Evolutionary conservation across 176 grass and related monocot species (phyloP).

Genomic region (Aegilops umbellulata): DNA sequence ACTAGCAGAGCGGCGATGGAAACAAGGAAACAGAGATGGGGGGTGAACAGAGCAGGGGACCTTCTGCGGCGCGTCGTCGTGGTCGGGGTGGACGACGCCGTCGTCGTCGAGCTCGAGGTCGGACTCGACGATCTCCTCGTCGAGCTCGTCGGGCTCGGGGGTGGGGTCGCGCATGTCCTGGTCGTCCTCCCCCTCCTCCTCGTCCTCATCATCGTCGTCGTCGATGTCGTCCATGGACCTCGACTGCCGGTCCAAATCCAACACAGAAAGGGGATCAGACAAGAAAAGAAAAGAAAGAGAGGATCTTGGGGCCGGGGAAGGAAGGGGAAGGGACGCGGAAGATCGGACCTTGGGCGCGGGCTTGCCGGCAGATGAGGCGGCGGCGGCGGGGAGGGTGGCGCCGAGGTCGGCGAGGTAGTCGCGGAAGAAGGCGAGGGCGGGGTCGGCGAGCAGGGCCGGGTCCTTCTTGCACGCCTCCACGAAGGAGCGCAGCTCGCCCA

Average conservation of each 20-base stretch:
- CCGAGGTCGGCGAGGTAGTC: constrained; percentile 78
- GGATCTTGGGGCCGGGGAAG: background rate
- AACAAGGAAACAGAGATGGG: background rate
- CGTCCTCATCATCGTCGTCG: constrained; percentile 25
- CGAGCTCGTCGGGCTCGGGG: constrained; percentile 80
- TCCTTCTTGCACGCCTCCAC: constrained; percentile 78
- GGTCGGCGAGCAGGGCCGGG: constrained; percentile 67
- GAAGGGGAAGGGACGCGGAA: too few species aligned
- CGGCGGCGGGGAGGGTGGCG: constrained; percentile 55
- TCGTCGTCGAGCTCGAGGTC: constrained; percentile 89
- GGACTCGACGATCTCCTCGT: constrained; percentile 91
- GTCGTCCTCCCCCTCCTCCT: constrained; percentile 37
- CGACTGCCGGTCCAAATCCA: constrained; percentile 9
- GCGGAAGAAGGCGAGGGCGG: constrained; percentile 87
- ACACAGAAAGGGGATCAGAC: background rate
- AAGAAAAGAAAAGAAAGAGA: too few species aligned
- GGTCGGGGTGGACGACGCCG: constrained; percentile 75
- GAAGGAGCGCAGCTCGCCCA: constrained; percentile 28
- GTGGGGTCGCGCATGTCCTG: constrained; percentile 44
- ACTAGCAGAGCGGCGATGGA: background rate
- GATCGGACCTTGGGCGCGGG: background rate
- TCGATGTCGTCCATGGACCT: constrained; percentile 68
- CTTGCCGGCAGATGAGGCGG: constrained; percentile 15
- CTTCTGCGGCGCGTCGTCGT: constrained; percentile 91
- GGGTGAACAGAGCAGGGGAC: background rate